These are phyloP conservation scores for Lepidopterella palustris DNA, from an alignment of 495 filamentous ascomycete species.

Conservation along the genomic window DNA sequence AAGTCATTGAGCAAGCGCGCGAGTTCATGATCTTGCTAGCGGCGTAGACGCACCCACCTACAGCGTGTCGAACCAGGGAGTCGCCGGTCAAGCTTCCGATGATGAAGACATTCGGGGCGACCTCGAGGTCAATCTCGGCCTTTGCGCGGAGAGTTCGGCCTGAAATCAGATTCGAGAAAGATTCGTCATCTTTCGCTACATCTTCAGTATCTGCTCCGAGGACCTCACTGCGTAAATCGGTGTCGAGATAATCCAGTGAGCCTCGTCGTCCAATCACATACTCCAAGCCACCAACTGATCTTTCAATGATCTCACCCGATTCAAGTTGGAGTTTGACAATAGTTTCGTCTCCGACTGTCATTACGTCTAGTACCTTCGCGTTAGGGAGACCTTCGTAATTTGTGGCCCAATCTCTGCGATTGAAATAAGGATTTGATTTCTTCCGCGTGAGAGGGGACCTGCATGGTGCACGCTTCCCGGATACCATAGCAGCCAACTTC, in stretches of 20 bases:
- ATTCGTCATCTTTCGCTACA: neutral
- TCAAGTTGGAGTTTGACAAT: conserved; percentile 43
- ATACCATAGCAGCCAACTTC: conserved; percentile 46
- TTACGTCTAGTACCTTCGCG: conserved; percentile 45
- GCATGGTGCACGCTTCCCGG: conserved; percentile 2
- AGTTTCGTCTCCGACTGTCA: conserved; percentile 24
- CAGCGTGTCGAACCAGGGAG: conserved; percentile 57
- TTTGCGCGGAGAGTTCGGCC: conserved; percentile 51
- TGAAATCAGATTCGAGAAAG: conserved; percentile 39
- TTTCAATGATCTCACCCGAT: conserved; percentile 44
- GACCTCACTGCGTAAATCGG: conserved; percentile 47
- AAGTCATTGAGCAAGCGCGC: neutral
- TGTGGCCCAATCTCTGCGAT: conserved; percentile 43
- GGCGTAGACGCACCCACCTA: conserved; percentile 54
- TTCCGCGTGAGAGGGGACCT: conserved; percentile 18
- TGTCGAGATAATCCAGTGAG: conserved; percentile 48
- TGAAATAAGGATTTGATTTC: conserved; percentile 42
- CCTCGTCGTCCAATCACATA: conserved; percentile 60
- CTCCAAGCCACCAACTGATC: conserved; percentile 45
- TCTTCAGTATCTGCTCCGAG: conserved; percentile 32
- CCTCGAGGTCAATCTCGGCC: conserved; percentile 48
- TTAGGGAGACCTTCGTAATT: conserved; percentile 57
- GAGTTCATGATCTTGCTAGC: conserved; percentile 48
- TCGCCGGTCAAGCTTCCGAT: conserved; percentile 61
- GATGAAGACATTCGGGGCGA: conserved; percentile 51